Base-by-base conservation (phyloP, 1,284 basidiomycete genomes). In the Cryptococcus sp. region DNA sequence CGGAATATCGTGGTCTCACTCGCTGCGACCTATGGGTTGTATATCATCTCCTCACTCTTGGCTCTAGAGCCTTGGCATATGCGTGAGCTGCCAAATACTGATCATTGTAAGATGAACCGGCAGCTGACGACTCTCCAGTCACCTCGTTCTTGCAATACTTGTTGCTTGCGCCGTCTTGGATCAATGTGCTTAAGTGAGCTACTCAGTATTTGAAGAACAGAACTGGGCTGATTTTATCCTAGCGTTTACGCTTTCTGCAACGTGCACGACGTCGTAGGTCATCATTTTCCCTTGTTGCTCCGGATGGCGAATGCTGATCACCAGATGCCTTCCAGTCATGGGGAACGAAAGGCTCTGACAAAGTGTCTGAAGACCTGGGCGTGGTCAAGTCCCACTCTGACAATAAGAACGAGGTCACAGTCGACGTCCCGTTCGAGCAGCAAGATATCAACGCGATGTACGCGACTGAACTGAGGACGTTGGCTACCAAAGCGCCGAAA, bases 91-190 rank as follows among this genome's bases (percentile, higher is more conserved):
- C 41, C 41, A 22, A 44, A 11, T 15, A 2, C 5, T 19, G 15
- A 23, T 6, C 16, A 37, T 25, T 20, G 46, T 13, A 22, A 11
- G 43, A 19, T n/a, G 17, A 17, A 26, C 6, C 20, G 40, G n/a
- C 16, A 43, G 29, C 52, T 63, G 46, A 55, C 48, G 23, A 29
- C 10, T 8, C 19, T 5, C n/a, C 25, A 64, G 57, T 96, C 71
- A 96, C 94, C 0, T 91, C 88, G n/a, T 95, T 96, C 79, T 44
- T 93, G 16, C 94, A 97, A 75, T 98, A 97, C 72, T 80, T 94
- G 22, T 82, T 98, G 55, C 57, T 77, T 19, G 89, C 91, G 0
- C 94, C 95, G 4, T 92, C 91, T 0, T 97, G 94, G 69, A 93
- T 94, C 74, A 85, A 88, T 55, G 89, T 96, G 16, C 82, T 95